Evolutionary conservation across 2,329 filamentous ascomycete genomes (phyloP).

Genomic region (Fusarium scirpi): DNA sequence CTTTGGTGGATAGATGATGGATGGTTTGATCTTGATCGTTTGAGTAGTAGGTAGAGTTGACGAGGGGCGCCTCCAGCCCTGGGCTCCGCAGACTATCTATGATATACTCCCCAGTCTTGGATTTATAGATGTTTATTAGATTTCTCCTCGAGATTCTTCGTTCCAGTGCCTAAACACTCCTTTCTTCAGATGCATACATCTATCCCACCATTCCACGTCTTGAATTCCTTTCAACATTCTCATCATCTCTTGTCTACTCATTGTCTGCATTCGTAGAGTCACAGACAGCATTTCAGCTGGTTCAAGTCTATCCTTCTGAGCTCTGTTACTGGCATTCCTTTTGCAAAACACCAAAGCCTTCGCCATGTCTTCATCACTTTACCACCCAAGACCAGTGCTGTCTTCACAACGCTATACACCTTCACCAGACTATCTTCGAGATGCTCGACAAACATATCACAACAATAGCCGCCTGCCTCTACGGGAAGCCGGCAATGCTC

Average conservation of each 20-base stretch:
- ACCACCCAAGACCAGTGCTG: slow-evolving; percentile 60
- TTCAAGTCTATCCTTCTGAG: slow-evolving; percentile 47
- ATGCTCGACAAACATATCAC: slow-evolving; percentile 57
- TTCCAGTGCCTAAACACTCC: slow-evolving; percentile 54
- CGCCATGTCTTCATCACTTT: slow-evolving; percentile 55
- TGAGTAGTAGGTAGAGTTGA: slow-evolving; percentile 48
- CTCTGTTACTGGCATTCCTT: slow-evolving; percentile 52
- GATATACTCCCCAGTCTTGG: slow-evolving; percentile 53
- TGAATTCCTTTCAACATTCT: slow-evolving; percentile 61
- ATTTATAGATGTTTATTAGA: slow-evolving; percentile 53
- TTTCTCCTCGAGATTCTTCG: slow-evolving; percentile 51
- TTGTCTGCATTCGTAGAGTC: slow-evolving; percentile 49
- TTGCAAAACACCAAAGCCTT: slow-evolving; percentile 26
- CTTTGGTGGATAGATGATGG: slow-evolving; percentile 47
- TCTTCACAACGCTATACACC: slow-evolving; percentile 65
- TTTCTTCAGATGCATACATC: slow-evolving; percentile 54
- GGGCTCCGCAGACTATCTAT: slow-evolving; percentile 49
- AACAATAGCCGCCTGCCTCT: slow-evolving; percentile 59
- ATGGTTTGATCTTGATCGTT: slow-evolving; percentile 51
- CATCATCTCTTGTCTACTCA: slow-evolving; percentile 53
- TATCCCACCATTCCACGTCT: slow-evolving; percentile 59
- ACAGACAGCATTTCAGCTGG: slow-evolving; percentile 47
- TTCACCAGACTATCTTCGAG: slow-evolving; percentile 59
- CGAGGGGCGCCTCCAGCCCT: slow-evolving; percentile 48
- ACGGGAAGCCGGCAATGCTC: slow-evolving; percentile 65